Evolutionary conservation across 176 grass and related monocot genomes (phyloP), one percentile per base, ranked within the genome.

Genomic region (Musa beccarii): DNA sequence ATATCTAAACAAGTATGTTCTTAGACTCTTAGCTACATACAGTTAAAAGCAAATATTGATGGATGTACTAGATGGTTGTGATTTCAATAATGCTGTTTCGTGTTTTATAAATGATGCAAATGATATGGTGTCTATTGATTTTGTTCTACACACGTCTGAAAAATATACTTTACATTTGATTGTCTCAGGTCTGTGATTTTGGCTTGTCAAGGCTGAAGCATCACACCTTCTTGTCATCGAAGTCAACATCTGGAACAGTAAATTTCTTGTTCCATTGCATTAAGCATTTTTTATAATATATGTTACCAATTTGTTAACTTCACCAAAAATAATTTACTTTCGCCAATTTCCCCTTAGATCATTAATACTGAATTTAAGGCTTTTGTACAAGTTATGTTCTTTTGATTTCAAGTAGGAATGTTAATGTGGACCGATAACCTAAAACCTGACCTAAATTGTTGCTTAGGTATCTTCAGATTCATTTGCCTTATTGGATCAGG

Each of bases 191-290:
- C 50, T 99, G 87, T 83, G 95, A 99, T 84, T 99, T 99, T 99
- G 95, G 95, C 83, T 84, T 99, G 90, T 99, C 95, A 77, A 99
- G 95, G 76, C 89, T 99, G 80, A 93, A 99, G 83, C 90, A 99
- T 84, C 78, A 94, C 71, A 99, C 95, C 28, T 99, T 94, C 76
- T 87, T 99, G 52, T 99, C 95, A 55, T 94, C 95, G 1, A 99
- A 94, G 59, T 94, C 95, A 84, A 99, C 88, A 82, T 88, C 90
- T 73, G 90, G 95, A 89, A 99, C 95, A 22, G 90, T 99, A 93
- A 3, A 3, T 87, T 79, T 78, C 70, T 54, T 74, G 66, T 82
- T 50, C 16, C 15, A 66, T 59, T 52, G 74, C 74, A 77, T 72
- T 53, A 29, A 61, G 76, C 17, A 22, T 62, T 73, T 49, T 15